phyloP scores from a whole-genome alignment of 2,329 filamentous ascomycete genomes.

The Fusarium anguioides region DNA sequence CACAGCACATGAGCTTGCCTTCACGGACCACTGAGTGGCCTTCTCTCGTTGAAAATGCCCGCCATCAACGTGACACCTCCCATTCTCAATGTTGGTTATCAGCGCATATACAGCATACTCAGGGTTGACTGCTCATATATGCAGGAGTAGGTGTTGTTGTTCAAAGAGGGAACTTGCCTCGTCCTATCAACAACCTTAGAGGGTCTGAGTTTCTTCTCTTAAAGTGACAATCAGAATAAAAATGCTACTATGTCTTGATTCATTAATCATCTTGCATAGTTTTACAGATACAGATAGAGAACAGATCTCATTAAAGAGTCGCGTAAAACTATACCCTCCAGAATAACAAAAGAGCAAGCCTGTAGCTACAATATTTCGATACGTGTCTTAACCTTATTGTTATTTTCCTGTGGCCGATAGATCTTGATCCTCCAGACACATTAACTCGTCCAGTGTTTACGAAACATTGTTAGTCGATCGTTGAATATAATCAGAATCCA shows the following conservation, averaged over 20 bases:
- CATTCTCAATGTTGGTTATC: background rate
- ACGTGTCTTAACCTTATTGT: background rate
- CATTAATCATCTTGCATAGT: background rate
- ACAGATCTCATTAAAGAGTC: too few species aligned
- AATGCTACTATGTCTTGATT: background rate
- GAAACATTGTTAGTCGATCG: background rate
- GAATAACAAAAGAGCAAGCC: too few species aligned
- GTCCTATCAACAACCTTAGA: background rate
- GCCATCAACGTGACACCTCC: too few species aligned
- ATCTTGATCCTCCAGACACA: background rate
- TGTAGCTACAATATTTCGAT: background rate
- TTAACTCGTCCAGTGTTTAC: too few species aligned
- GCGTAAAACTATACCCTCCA: too few species aligned
- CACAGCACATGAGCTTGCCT: constrained; percentile 7
- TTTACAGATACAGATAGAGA: too few species aligned
- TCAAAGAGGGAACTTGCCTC: background rate
- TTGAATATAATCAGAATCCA: too few species aligned
- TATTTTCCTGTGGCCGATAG: background rate
- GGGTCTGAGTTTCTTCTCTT: background rate
- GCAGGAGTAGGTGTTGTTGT: background rate
- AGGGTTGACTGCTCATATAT: background rate
- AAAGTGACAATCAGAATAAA: background rate
- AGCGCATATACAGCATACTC: background rate
- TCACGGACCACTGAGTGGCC: constrained; percentile 1
- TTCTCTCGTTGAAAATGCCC: background rate